Conservation (phyloP, 768 basidiomycete species). For the Agaricus sinodeliciosus region DNA sequence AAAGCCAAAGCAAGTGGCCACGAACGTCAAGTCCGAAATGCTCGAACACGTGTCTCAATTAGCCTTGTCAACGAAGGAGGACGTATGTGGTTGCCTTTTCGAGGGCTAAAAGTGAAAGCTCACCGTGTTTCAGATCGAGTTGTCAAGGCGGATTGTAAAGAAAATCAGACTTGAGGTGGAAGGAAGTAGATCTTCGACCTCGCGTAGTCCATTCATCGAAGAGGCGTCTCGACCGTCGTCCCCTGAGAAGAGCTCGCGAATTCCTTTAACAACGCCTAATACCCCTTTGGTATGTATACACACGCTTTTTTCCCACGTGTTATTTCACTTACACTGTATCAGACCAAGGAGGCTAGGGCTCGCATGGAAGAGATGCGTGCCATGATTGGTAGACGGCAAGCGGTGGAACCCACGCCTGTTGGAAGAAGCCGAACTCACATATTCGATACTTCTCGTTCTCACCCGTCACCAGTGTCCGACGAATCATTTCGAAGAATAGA, state of each 20-base stretch:
- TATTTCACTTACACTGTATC: not conserved
- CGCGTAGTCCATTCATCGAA: constrained; percentile 17
- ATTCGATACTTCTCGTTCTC: constrained; percentile 24
- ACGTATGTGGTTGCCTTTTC: constrained; percentile 39
- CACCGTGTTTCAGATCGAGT: constrained; percentile 48
- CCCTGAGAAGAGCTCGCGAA: constrained; percentile 49
- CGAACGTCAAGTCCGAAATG: constrained; percentile 27
- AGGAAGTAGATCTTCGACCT: constrained; percentile 24
- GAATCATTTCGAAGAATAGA: constrained; percentile 43
- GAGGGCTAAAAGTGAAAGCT: not conserved
- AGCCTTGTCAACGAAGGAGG: constrained; percentile 52
- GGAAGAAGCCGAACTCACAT: constrained; percentile 36
- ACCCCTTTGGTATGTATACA: constrained; percentile 34
- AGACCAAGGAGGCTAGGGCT: constrained; percentile 73
- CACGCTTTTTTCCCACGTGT: not conserved
- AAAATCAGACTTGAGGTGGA: constrained; percentile 69
- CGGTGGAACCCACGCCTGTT: constrained; percentile 39
- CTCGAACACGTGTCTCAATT: constrained; percentile 41
- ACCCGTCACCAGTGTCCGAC: constrained; percentile 20
- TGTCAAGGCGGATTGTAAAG: constrained; percentile 65
- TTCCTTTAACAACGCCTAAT: constrained; percentile 29
- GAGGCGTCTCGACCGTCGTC: constrained; percentile 44
- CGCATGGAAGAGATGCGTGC: constrained; percentile 81
- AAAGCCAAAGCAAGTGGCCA: constrained; percentile 28
- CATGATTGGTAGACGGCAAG: constrained; percentile 56